phyloP scores from a whole-genome alignment of 148 eudicot species.

The Bassia scoparia region DNA sequence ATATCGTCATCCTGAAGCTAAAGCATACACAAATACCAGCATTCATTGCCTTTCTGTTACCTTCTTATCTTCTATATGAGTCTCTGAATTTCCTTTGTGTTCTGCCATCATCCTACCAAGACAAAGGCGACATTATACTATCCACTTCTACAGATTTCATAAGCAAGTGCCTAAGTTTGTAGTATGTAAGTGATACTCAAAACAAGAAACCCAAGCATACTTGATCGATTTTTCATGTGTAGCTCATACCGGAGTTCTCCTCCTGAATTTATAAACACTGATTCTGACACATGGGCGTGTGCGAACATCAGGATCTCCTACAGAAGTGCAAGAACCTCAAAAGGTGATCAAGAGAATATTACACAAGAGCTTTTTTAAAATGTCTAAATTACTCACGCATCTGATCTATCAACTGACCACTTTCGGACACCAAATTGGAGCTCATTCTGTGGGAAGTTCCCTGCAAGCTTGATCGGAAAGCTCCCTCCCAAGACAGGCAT shows the following conservation, averaged over 20 bases:
- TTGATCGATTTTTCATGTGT: conserved; percentile 46
- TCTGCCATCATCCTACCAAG: conserved; percentile 47
- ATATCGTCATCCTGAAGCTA: neutral
- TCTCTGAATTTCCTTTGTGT: conserved; percentile 53
- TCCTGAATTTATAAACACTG: conserved; percentile 53
- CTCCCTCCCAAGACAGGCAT: conserved; percentile 55
- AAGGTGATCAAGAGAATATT: neutral
- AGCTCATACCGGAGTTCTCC: conserved; percentile 54
- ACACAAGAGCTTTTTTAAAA: neutral
- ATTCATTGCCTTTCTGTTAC: conserved; percentile 23
- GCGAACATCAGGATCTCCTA: conserved; percentile 52
- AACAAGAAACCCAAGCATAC: conserved; percentile 28
- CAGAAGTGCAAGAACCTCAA: neutral
- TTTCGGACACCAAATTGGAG: conserved; percentile 56
- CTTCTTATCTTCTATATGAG: conserved; percentile 59
- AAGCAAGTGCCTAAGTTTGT: neutral
- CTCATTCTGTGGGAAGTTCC: conserved; percentile 44
- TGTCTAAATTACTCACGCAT: neutral
- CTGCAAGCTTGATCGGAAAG: conserved; percentile 46
- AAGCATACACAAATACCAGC: neutral
- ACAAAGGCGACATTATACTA: neutral
- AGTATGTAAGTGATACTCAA: conserved; percentile 10
- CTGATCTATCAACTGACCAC: conserved; percentile 36
- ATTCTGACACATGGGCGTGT: conserved; percentile 39
- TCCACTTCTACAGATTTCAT: neutral